Evolutionary conservation across 2,329 filamentous ascomycete genomes (phyloP).

Genomic region (Phialophora chinensis): DNA sequence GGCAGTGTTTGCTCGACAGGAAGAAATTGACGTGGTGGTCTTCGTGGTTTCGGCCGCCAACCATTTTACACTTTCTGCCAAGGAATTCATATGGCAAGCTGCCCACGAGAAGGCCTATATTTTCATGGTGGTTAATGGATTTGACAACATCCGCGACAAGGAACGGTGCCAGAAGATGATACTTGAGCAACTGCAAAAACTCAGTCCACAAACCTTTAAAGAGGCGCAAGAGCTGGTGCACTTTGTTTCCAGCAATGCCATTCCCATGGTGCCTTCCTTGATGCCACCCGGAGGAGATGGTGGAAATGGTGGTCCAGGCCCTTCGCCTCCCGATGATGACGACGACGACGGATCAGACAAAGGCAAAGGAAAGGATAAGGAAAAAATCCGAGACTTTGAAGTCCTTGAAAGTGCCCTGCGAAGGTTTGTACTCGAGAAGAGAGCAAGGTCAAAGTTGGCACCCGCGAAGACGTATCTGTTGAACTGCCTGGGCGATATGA

Average conservation of each 20-base stretch:
- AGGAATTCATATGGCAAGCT: conserved; percentile 94
- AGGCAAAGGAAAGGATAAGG: conserved; percentile 86
- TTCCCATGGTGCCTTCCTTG: conserved; percentile 72
- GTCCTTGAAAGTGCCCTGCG: conserved; percentile 85
- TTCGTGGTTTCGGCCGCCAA: conserved; percentile 98
- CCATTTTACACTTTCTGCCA: conserved; percentile 96
- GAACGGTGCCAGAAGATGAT: conserved; percentile 90
- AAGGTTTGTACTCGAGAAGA: conserved; percentile 93
- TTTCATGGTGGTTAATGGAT: conserved; percentile 98
- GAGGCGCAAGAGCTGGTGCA: conserved; percentile 92
- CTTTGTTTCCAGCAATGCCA: conserved; percentile 96
- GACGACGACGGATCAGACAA: conserved; percentile 68
- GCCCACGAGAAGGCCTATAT: conserved; percentile 98
- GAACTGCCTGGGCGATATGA: conserved; percentile 88
- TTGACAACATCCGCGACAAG: conserved; percentile 91
- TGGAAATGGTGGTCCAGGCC: conserved; percentile 57
- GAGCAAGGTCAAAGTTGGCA: conserved; percentile 91
- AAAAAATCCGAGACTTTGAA: conserved; percentile 88
- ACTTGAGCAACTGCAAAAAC: conserved; percentile 79
- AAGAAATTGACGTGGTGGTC: conserved; percentile 98
- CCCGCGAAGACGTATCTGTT: conserved; percentile 94
- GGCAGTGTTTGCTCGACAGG: conserved; percentile 93
- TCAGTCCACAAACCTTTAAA: conserved; percentile 94
- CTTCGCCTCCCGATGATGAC: conserved; percentile 49
- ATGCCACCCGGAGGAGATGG: conserved; percentile 59